These are phyloP conservation scores for Alternaria hordeiaustralica DNA, from an alignment of 2,329 filamentous ascomycete genomes.

Conservation along the genomic window DNA sequence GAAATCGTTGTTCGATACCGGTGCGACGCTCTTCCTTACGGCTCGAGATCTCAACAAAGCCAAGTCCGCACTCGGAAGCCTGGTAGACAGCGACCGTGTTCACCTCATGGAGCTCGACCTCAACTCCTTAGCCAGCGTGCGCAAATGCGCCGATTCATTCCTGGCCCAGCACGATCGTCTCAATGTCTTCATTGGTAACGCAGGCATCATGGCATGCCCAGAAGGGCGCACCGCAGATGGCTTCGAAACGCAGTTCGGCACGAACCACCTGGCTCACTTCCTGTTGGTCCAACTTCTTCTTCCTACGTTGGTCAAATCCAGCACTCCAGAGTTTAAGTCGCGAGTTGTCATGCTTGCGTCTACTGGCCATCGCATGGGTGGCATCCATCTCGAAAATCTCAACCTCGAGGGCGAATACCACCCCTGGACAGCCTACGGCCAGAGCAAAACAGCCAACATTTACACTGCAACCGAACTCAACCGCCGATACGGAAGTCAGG, in stretches of 20 bases:
- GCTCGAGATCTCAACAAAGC: constrained; percentile 41
- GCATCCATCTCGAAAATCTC: constrained; percentile 44
- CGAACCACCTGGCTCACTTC: constrained; percentile 63
- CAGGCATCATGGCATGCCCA: constrained; percentile 33
- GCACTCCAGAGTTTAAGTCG: constrained; percentile 44
- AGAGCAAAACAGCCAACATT: constrained; percentile 60
- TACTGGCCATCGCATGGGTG: constrained; percentile 6
- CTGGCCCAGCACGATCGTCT: constrained; percentile 24
- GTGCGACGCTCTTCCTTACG: constrained; percentile 55
- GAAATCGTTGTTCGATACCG: constrained; percentile 54
- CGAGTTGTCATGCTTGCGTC: constrained; percentile 36
- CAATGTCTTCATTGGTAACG: constrained; percentile 28
- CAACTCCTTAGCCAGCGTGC: constrained; percentile 24
- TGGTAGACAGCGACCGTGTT: constrained; percentile 26
- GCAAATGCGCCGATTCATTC: constrained; percentile 25
- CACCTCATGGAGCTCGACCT: constrained; percentile 34
- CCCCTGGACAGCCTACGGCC: constrained; percentile 52
- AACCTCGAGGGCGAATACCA: constrained; percentile 51
- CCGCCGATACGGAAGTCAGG: constrained; percentile 53
- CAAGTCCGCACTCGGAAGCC: constrained; percentile 27
- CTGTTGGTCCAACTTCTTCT: constrained; percentile 61
- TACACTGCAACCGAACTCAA: constrained; percentile 61
- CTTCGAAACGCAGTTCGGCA: constrained; percentile 60
- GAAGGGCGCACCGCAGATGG: constrained; percentile 41
- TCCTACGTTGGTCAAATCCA: constrained; percentile 49